A percentile compares a stretch with the other conserved stretches of the same genome.
Evolutionary conservation across 208 protist species (phyloP).

Genomic region (Trypanosoma theileri): DNA sequence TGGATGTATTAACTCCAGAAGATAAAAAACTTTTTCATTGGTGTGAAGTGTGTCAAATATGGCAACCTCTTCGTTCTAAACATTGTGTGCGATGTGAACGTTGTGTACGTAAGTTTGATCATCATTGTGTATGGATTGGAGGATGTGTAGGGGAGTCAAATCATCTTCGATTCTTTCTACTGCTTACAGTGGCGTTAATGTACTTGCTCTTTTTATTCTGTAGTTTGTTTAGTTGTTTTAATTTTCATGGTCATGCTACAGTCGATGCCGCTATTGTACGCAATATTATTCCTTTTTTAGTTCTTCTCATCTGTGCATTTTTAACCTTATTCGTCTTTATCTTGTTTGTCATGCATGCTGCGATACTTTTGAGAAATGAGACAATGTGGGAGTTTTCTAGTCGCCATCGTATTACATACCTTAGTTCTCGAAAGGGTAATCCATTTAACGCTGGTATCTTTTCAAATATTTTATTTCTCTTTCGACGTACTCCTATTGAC

Average conservation of each 20-base stretch:
- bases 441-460: conserved; percentile 29
- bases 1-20: conserved; percentile 1
- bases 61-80: conserved; percentile 73
- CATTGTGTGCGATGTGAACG: conserved; percentile 67
- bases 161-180: conserved; percentile 40
- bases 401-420: conserved; percentile 29
- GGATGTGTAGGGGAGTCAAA: conserved; percentile 85
- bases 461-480: conserved; percentile 29
- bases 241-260: background rate
- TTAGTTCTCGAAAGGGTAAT: conserved; percentile 14
- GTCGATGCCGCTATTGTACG: conserved; percentile 6
- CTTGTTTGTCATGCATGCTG: conserved; percentile 16
- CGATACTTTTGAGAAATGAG: conserved; percentile 20
- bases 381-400: conserved; percentile 35
- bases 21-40: conserved; percentile 18
- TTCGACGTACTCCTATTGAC: conserved; percentile 19
- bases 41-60: conserved; percentile 27
- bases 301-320: conserved; percentile 3
- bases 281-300: conserved; percentile 25
- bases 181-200: conserved; percentile 8
- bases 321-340: conserved; percentile 7
- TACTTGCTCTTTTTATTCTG: conserved; percentile 15
- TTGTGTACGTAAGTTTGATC: conserved; percentile 88
- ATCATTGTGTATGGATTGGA: conserved; percentile 90
- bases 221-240: conserved; percentile 23